Evolutionary conservation across 2,329 filamentous ascomycete genomes (phyloP), one percentile per base, ranked within the genome.

Genomic region (Sphaerulina musiva): DNA sequence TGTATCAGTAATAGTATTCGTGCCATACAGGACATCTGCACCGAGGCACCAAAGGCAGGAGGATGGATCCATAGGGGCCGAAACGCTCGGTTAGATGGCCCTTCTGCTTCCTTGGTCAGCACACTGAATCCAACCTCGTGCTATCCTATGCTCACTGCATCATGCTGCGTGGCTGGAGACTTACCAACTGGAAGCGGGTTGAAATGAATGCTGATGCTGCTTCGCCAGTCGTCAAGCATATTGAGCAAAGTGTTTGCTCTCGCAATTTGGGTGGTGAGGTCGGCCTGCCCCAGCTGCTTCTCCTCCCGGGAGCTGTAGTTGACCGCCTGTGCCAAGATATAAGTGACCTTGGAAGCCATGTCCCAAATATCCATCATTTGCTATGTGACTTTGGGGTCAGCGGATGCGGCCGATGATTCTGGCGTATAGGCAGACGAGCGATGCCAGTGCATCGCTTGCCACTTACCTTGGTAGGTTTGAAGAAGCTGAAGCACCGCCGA

Each of bases 291-390:
- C 9, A 69, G 67, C 56, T 75, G 71, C 34, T 66, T 69, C 52
- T 76, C 75, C 54, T 80, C 76, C n/a, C 75, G 72, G 0, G 79
- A 79, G 46, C 78, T 78, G 64, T 80, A 84, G 57, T 82, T 81
- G 3, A 83, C 76, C 2, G 76, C 77, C 59, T 80, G 76, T 1
- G 78, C 77, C 4, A 82, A 71, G 1, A 83, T 73, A 59, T 79
- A 84, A 0, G 80, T 70, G 0, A 79, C 74, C 1, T 77, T 72
- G 4, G 74, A 72, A 0, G 80, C 79, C 26, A 84, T 69, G 46
- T 83, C 80, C 48, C 80, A 73, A 0, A 75, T 71, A n/a, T 69
- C 73, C 38, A 84, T 71, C 2, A 74, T 71, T 4, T 70, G 63
- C 39, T 78, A 74, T 0, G 72, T 69, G 0, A 72, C 69, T 53